Conservation (phyloP, 2,329 filamentous ascomycete genomes). For the Cryphonectria radicalis region DNA sequence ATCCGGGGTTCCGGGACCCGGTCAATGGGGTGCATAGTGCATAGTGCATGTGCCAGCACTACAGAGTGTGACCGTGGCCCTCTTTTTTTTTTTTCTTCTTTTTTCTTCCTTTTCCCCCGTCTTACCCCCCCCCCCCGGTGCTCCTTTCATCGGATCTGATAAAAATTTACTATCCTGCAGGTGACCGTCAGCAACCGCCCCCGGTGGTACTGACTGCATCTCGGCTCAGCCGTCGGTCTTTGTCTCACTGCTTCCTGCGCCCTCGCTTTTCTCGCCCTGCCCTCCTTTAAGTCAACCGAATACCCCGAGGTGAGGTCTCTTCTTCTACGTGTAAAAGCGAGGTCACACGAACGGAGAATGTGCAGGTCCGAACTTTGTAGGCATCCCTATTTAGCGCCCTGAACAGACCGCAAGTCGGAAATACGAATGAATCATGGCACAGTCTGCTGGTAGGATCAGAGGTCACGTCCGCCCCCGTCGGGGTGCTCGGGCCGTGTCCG, state of each 20-base stretch:
- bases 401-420: background rate
- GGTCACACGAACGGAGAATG: background rate
- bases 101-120: background rate
- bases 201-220: background rate
- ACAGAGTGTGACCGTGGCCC: conserved; percentile 15
- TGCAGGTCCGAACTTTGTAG: background rate
- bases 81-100: background rate
- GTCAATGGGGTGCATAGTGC: conserved; percentile 4
- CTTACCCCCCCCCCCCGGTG: background rate
- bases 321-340: background rate
- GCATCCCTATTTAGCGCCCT: background rate
- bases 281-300: background rate
- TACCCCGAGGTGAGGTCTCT: background rate
- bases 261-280: background rate
- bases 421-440: conserved; percentile 1
- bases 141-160: conserved; percentile 28
- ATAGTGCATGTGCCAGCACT: conserved; percentile 6
- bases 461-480: background rate
- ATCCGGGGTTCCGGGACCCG: conserved; percentile 8
- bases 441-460: background rate
- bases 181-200: conserved; percentile 4
- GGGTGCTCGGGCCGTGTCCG: conserved; percentile 6
- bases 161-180: conserved; percentile 11
- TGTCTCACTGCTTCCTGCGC: background rate
- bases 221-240: conserved; percentile 3